These are phyloP conservation scores for Carex littledalei DNA, from an alignment of 176 grass and related monocot species.

Conservation along the genomic window DNA sequence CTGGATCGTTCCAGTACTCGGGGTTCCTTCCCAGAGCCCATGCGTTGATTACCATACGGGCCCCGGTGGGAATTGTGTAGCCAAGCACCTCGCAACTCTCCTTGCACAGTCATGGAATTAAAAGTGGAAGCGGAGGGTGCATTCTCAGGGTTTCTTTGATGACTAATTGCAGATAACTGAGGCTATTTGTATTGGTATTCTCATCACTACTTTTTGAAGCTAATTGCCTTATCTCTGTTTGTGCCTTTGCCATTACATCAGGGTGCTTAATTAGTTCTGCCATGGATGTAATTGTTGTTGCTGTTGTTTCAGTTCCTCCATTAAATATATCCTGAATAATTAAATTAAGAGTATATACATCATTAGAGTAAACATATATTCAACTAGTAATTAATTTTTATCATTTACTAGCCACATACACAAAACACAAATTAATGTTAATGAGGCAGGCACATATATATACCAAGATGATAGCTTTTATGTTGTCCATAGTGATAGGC, in stretches of 20 bases:
- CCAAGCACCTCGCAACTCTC: not conserved
- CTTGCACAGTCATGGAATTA: not conserved
- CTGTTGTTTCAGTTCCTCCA: not conserved
- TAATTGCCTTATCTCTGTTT: not conserved
- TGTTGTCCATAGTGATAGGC: too few species aligned
- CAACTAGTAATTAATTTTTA: too few species aligned
- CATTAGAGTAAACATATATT: not conserved
- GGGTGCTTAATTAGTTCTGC: not conserved
- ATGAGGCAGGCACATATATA: too few species aligned
- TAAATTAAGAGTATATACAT: not conserved
- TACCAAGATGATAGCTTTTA: too few species aligned
- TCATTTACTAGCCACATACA: too few species aligned
- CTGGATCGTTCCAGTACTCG: not conserved
- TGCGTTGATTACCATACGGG: not conserved
- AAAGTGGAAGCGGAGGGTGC: not conserved
- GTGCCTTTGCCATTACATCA: not conserved
- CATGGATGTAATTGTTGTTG: not conserved
- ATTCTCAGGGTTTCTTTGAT: not conserved
- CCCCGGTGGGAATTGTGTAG: not conserved
- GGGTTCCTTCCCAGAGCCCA: not conserved
- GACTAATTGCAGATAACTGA: not conserved
- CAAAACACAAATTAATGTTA: too few species aligned
- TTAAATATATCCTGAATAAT: not conserved
- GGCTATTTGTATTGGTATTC: too few species aligned
- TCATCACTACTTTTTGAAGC: too few species aligned